These are phyloP conservation scores for Fusarium sp. DNA, from an alignment of 2,329 filamentous ascomycete species.

Conservation along the genomic window DNA sequence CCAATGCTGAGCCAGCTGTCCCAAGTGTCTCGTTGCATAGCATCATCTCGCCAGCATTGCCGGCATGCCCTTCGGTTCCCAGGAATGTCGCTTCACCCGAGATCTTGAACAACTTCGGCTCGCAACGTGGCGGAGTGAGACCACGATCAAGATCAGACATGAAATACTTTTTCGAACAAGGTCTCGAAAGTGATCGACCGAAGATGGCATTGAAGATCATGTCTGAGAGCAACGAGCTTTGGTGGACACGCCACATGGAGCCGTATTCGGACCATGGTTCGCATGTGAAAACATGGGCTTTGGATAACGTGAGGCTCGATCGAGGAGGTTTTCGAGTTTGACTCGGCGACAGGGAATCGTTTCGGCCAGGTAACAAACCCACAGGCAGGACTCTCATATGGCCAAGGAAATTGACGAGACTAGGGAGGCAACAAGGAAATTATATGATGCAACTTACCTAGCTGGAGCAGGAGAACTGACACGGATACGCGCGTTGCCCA, in stretches of 20 bases:
- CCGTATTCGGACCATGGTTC: background rate
- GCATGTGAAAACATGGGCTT: background rate
- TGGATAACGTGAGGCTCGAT: background rate
- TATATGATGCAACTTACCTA: constrained; percentile 54
- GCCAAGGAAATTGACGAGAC: background rate
- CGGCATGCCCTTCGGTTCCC: constrained; percentile 14
- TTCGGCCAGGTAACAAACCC: background rate
- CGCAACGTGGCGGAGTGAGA: constrained; percentile 7
- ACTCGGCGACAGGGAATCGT: background rate
- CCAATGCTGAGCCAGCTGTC: background rate
- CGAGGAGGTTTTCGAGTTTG: background rate
- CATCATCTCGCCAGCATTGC: constrained; percentile 10
- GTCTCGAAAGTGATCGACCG: background rate
- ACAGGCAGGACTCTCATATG: background rate
- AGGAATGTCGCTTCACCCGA: constrained; percentile 23
- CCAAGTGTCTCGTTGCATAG: constrained; percentile 3
- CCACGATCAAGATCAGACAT: constrained; percentile 3
- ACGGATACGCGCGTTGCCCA: constrained; percentile 56
- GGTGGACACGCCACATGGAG: background rate
- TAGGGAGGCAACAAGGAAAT: background rate
- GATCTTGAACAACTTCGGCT: constrained; percentile 13
- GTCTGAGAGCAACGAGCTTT: background rate
- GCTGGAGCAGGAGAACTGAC: constrained; percentile 61
- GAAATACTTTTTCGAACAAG: background rate
- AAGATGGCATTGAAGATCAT: background rate